These are phyloP conservation scores for Moesziomyces sp. DNA, from an alignment of 1,284 basidiomycete species.

Conservation along the genomic window DNA sequence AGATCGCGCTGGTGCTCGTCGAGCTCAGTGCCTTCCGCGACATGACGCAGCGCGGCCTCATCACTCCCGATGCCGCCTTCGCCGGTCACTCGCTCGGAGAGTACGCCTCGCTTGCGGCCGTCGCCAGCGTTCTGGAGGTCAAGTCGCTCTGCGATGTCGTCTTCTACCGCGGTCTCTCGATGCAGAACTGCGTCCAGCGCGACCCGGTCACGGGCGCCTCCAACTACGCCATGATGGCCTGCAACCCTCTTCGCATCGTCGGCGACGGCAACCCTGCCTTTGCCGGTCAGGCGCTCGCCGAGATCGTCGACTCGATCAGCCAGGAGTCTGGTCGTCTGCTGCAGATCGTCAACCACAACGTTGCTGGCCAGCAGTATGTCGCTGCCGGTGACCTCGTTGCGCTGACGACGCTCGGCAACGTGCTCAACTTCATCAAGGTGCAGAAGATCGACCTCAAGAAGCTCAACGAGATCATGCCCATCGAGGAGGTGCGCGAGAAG, in stretches of 20 bases:
- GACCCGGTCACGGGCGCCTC: slow-evolving; percentile 53
- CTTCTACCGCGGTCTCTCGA: slow-evolving; percentile 99
- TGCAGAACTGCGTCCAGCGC: slow-evolving; percentile 71
- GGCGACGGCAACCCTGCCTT: slow-evolving; percentile 71
- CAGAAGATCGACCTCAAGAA: slow-evolving; percentile 96
- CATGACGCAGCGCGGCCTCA: slow-evolving; percentile 93
- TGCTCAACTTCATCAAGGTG: slow-evolving; percentile 94
- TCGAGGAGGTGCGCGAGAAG: slow-evolving; percentile 93
- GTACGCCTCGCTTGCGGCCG: slow-evolving; percentile 96
- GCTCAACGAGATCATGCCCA: slow-evolving; percentile 81
- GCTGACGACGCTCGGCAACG: slow-evolving; percentile 92
- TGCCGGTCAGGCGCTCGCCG: slow-evolving; percentile 85
- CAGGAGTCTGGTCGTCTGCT: slow-evolving; percentile 80
- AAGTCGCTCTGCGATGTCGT: slow-evolving; percentile 97
- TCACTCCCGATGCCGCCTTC: slow-evolving; percentile 89
- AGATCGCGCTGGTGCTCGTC: slow-evolving; percentile 92
- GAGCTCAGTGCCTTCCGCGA: slow-evolving; percentile 98
- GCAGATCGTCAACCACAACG: slow-evolving; percentile 89
- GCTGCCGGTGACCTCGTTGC: slow-evolving; percentile 95
- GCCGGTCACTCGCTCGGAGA: slow-evolving; percentile 98
- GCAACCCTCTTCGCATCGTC: slow-evolving; percentile 92
- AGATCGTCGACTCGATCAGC: slow-evolving; percentile 81
- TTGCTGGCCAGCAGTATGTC: slow-evolving; percentile 81
- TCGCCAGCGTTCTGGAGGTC: slow-evolving; percentile 93
- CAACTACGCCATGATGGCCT: slow-evolving; percentile 94